Conservation (phyloP, 192 early-diverging fungal genomes). For the Umbelopsis ramanniana region DNA sequence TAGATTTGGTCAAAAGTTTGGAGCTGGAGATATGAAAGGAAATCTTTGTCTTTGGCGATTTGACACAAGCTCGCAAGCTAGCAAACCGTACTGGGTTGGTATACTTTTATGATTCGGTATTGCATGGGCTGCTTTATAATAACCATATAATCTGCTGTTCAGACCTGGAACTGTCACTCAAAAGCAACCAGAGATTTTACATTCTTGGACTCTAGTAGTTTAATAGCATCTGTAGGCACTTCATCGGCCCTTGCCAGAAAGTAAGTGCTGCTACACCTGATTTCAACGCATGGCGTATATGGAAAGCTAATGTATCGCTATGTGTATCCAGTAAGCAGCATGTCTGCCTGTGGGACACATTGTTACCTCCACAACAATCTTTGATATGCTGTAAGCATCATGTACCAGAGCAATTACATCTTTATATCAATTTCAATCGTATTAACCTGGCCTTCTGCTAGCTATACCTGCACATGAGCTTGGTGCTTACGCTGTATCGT, state of each 20-base stretch:
- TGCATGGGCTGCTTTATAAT: too few relatives aligned
- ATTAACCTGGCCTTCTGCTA: slow-evolving; percentile 8
- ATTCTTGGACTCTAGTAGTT: slow-evolving; percentile 72
- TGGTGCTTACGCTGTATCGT: slow-evolving; percentile 70
- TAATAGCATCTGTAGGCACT: slow-evolving; percentile 75
- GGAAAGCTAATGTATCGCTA: background rate
- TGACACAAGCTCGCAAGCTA: slow-evolving; percentile 63
- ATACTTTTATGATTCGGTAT: background rate
- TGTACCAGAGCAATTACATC: background rate
- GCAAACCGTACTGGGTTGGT: slow-evolving; percentile 56
- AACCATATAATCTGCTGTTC: too few relatives aligned
- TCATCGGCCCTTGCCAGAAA: slow-evolving; percentile 48
- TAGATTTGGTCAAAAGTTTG: slow-evolving; percentile 79
- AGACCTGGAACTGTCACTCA: slow-evolving; percentile 60
- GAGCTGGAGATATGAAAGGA: slow-evolving; percentile 69
- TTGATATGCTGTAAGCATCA: slow-evolving; percentile 54
- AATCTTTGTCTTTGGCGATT: slow-evolving; percentile 77
- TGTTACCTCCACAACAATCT: slow-evolving; percentile 66
- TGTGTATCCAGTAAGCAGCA: slow-evolving; percentile 45
- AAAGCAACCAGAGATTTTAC: slow-evolving; percentile 72
- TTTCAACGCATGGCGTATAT: background rate
- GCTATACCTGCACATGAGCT: slow-evolving; percentile 63
- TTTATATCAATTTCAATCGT: too few relatives aligned
- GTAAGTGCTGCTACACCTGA: slow-evolving; percentile 1
- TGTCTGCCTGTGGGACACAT: slow-evolving; percentile 78